phyloP scores from a whole-genome alignment of 2,329 filamentous ascomycete genomes.

The Fusarium subtropicale region DNA sequence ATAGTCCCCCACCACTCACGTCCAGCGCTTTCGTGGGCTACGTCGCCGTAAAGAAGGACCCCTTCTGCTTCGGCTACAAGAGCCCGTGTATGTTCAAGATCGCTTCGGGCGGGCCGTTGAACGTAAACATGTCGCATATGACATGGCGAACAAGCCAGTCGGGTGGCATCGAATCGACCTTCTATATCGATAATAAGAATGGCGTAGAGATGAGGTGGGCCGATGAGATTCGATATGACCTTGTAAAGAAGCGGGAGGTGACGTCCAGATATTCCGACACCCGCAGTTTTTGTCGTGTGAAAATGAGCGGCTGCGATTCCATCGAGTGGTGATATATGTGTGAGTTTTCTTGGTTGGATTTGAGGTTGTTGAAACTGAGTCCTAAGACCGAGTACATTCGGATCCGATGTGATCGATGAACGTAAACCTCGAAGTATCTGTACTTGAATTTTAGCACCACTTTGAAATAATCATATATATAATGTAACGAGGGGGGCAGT shows the following conservation, averaged over 20 bases:
- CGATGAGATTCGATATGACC: slow-evolving; percentile 64
- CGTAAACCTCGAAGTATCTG: slow-evolving; percentile 46
- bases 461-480: not conserved
- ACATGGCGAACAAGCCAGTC: slow-evolving; percentile 53
- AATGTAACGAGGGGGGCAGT: not conserved
- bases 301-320: slow-evolving; percentile 60
- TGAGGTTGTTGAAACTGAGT: slow-evolving; percentile 35
- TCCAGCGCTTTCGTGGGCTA: slow-evolving; percentile 55
- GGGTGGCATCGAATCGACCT: slow-evolving; percentile 64
- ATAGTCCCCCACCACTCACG: slow-evolving; percentile 70
- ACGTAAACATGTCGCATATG: slow-evolving; percentile 65
- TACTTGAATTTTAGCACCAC: not conserved
- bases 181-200: slow-evolving; percentile 68
- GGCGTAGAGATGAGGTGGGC: slow-evolving; percentile 59
- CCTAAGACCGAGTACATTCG: slow-evolving; percentile 17
- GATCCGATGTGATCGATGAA: slow-evolving; percentile 42
- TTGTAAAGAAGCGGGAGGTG: slow-evolving; percentile 67
- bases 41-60: slow-evolving; percentile 63
- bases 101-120: slow-evolving; percentile 54
- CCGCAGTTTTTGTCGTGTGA: slow-evolving; percentile 59
- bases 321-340: slow-evolving; percentile 60
- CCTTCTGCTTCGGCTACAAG: slow-evolving; percentile 57
- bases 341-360: slow-evolving; percentile 47
- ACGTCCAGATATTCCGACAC: slow-evolving; percentile 64
- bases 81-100: slow-evolving; percentile 47